Evolutionary conservation across 23 red algal species (phyloP), one percentile per base, ranked within the genome.

Genomic region (Gracilaria caudata): DNA sequence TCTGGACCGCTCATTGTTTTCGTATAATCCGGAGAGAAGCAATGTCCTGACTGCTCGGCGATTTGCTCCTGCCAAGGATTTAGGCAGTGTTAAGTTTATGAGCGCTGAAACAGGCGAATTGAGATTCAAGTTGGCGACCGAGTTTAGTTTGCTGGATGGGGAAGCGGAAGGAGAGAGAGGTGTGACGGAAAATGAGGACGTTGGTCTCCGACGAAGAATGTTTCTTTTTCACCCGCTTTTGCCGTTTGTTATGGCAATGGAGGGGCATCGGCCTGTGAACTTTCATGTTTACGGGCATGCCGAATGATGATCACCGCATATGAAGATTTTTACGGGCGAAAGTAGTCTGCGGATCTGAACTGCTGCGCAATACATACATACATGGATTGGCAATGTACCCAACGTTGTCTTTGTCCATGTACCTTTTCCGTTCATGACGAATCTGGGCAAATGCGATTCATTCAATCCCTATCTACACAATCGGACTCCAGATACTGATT

Each of bases 141-240:
- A 78, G n/a, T 39, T 61, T 56, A 36, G 60, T 25, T 33, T 24
- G 30, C 33, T 53, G 40, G 28, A 57, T 28, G 57, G 40, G 32
- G 76, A 34, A 11, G 54, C 64, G 28, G 58, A 54, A 20, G 37
- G 51, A 28, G 57, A 30, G 40, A 23, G 26, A n/a, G 28, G 23
- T 37, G 41, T 17, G 24, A 20, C 68, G 28, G 32, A 38, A 29
- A 73, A 2, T 14, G 77, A 19, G 53, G 76, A 79, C 41, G 49
- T 32, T 61, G 68, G 72, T 35, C 74, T 78, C 28, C 45, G 79
- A 51, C 74, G 51, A 55, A 39, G 51, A 33, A 80, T 83, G 45
- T 95, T 90, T 89, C 64, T 95, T 34, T 95, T 95, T 77, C 93
- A 95, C 68, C 93, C 93, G 38, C 26, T 65, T 43, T 77, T 88